Conservation (phyloP, 2,329 filamentous ascomycete species). For the Aspergillus transmontanensis region DNA sequence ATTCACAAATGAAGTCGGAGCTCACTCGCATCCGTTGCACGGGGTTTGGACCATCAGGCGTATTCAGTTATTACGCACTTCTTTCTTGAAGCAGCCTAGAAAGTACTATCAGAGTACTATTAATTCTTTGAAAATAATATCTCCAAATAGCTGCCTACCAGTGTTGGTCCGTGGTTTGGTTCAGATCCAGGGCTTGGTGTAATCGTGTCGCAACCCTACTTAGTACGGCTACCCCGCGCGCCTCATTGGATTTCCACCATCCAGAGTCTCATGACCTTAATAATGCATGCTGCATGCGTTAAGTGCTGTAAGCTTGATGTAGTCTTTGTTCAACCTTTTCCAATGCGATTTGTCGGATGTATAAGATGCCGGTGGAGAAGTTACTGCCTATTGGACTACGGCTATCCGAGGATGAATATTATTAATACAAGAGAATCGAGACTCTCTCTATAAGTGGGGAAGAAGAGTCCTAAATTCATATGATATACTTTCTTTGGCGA, state of each 20-base stretch:
- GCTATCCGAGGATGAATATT: background rate
- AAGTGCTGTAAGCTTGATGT: background rate
- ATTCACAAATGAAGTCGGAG: too few species aligned
- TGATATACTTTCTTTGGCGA: background rate
- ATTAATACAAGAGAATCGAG: background rate
- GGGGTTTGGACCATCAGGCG: too few species aligned
- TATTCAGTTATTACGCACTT: too few species aligned
- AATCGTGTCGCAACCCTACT: background rate
- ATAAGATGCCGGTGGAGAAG: background rate
- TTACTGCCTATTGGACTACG: background rate
- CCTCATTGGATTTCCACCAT: background rate
- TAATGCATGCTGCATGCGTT: background rate
- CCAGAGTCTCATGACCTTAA: background rate
- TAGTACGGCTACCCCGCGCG: background rate
- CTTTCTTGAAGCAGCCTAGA: too few species aligned
- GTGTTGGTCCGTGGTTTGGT: background rate
- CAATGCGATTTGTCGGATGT: background rate
- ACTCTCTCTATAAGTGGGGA: background rate
- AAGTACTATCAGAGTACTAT: too few species aligned
- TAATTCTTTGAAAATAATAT: too few species aligned
- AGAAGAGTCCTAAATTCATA: background rate
- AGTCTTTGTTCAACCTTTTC: background rate
- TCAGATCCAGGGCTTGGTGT: background rate
- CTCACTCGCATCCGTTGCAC: too few species aligned
- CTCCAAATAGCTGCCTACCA: too few species aligned